Evolutionary conservation across 2,329 filamentous ascomycete genomes (phyloP), one percentile per base, ranked within the genome.

Genomic region (Alternaria sp.): DNA sequence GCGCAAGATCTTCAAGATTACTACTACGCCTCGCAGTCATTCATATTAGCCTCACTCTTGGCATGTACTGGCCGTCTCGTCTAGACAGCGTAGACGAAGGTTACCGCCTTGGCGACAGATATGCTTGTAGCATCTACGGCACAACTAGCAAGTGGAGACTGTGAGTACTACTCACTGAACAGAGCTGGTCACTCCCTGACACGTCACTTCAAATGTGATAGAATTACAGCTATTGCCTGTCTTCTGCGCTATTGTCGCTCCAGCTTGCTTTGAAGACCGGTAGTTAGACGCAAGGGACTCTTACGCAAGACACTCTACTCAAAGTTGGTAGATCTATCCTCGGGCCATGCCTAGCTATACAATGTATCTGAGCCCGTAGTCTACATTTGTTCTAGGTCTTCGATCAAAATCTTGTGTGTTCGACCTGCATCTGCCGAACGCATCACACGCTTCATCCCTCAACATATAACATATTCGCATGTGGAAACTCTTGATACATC

Each of bases 351-450:
- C 19, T 32, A 36, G 28, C 28, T n/a, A 51, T 15, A 12, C 66
- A 52, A 68, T 61, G n/a, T 62, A 71, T 70, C 17, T 8, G 15
- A 51, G 65, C 68, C 72, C 66, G 68, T 62, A 69, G 56, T 44
- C 56, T 52, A 62, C 57, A 51, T 19, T 26, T 9, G n/a, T 45
- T 59, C n/a, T n/a, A 64, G 64, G 43, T 63, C 50, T 36, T 60
- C 69, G 32, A 70, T 73, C 70, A 56, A 3, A 19, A 21, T 21
- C 23, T 52, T 40, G 13, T 43, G 51, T 30, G 23, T 43, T 32
- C 36, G 51, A 43, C 32, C 15, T 54, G 58, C 65, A 75, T 74
- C 69, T 75, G 72, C 74, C 73, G 71, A 54, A 45, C 10, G 58
- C 60, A 25, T 36, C 49, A 52, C 30, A 28, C 49, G 32, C 30